Evolutionary conservation across 176 grass and related monocot species (phyloP).

Genomic region (Phyllostachys edulis): DNA sequence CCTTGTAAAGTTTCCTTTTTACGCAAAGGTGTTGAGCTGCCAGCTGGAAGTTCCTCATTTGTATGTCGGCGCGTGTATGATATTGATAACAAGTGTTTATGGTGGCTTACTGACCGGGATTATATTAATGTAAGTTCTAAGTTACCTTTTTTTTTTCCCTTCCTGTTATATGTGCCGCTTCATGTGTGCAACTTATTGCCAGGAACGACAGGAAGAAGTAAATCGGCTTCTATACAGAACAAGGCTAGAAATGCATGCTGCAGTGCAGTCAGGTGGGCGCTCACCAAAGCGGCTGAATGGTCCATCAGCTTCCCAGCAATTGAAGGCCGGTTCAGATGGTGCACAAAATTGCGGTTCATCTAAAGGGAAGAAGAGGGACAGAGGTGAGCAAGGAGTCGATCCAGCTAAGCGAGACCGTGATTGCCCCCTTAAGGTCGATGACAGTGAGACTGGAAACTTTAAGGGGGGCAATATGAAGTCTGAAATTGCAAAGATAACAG

Average conservation of each 20-base stretch:
- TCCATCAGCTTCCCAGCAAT: constrained; percentile 57
- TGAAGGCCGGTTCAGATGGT: constrained; percentile 58
- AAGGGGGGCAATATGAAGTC: constrained; percentile 59
- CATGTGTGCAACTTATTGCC: constrained; percentile 36
- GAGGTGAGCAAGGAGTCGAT: constrained; percentile 61
- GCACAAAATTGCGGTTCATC: constrained; percentile 57
- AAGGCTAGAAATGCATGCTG: constrained; percentile 88
- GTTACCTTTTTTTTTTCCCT: constrained; percentile 5
- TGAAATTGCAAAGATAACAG: constrained; percentile 64
- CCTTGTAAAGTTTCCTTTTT: constrained; percentile 92
- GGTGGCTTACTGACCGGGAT: constrained; percentile 92
- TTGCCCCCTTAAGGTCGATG: constrained; percentile 49
- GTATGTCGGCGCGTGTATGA: constrained; percentile 87
- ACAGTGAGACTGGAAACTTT: constrained; percentile 48
- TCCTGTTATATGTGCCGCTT: constrained; percentile 28
- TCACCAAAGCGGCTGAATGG: constrained; percentile 70
- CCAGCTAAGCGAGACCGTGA: constrained; percentile 58
- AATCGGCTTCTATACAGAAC: constrained; percentile 67
- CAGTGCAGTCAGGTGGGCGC: constrained; percentile 70
- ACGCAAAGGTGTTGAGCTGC: constrained; percentile 70
- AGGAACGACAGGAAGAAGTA: constrained; percentile 93
- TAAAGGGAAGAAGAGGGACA: constrained; percentile 88
- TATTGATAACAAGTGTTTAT: constrained; percentile 84
- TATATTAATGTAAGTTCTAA: constrained; percentile 82
- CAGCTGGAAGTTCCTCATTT: constrained; percentile 64